These are phyloP conservation scores for Cucurbita pepo DNA, from an alignment of 306 rosid genomes.

Conservation along the genomic window DNA sequence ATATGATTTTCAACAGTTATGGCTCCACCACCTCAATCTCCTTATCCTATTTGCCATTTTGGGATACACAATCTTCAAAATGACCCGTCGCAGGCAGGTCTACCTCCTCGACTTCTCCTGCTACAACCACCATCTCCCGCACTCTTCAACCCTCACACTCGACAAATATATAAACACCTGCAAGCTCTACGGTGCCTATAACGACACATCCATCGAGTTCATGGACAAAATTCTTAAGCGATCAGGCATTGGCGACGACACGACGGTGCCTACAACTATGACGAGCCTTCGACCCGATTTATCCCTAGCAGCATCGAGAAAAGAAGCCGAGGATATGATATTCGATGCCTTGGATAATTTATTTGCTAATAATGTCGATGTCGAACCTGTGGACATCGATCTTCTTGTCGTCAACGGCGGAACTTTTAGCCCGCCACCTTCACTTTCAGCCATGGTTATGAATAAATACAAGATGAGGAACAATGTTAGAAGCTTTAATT, in stretches of 20 bases:
- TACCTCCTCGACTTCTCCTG: slow-evolving; percentile 32
- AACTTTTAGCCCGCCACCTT: slow-evolving; percentile 35
- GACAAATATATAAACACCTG: too few relatives aligned
- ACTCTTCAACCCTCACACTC: too few relatives aligned
- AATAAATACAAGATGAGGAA: slow-evolving; percentile 29
- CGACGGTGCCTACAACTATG: slow-evolving; percentile 25
- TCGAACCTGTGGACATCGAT: slow-evolving; percentile 31
- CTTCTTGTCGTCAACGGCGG: slow-evolving; percentile 36
- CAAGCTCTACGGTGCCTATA: slow-evolving; percentile 11
- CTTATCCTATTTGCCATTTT: slow-evolving; percentile 15
- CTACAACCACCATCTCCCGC: neutral
- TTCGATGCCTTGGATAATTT: slow-evolving; percentile 29
- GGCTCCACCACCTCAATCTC: slow-evolving; percentile 26
- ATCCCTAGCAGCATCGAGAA: slow-evolving; percentile 22
- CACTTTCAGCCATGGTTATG: slow-evolving; percentile 35
- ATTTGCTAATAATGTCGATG: slow-evolving; percentile 15
- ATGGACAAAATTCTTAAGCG: slow-evolving; percentile 34
- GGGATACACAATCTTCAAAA: slow-evolving; percentile 24
- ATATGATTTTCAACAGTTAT: slow-evolving; percentile 19
- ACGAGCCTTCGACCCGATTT: slow-evolving; percentile 22
- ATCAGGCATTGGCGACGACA: slow-evolving; percentile 35
- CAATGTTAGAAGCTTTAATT: slow-evolving; percentile 22
- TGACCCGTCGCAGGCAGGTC: slow-evolving; percentile 29
- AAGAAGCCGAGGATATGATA: slow-evolving; percentile 33
- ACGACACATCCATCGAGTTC: slow-evolving; percentile 18